Percentiles rank a stretch among this genome's conserved stretches.
Conservation (phyloP, 176 grass and related monocot genomes). For the Saccharum officinarum region DNA sequence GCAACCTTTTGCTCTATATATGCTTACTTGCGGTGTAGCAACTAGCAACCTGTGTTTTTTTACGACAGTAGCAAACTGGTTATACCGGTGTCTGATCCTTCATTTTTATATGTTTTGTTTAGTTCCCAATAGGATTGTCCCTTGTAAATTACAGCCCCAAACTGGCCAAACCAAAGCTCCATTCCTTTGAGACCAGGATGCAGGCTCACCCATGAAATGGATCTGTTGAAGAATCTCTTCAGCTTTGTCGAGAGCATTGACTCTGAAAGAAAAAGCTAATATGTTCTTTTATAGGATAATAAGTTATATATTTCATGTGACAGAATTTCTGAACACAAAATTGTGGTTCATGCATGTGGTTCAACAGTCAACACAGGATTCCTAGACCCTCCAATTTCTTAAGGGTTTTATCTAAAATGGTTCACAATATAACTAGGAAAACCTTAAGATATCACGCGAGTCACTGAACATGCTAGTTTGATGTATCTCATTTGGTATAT, state of each 20-base stretch:
- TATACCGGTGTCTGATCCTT: constrained; percentile 1
- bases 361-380: background rate
- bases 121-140: constrained; percentile 34
- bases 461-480: background rate
- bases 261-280: constrained; percentile 1
- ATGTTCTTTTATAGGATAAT: background rate
- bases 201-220: constrained; percentile 17
- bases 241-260: background rate
- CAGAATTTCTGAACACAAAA: background rate
- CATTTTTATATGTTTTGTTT: constrained; percentile 2
- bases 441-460: background rate
- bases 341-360: background rate
- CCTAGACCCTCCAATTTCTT: background rate
- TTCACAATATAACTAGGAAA: background rate
- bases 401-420: background rate
- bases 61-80: constrained; percentile 12
- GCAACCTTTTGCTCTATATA: background rate
- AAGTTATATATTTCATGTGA: background rate
- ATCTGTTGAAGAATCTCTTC: background rate
- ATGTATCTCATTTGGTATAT: background rate
- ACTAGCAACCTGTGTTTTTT: constrained; percentile 20
- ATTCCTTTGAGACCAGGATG: constrained; percentile 22
- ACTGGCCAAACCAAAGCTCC: background rate
- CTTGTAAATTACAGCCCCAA: constrained; percentile 38
- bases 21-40: constrained; percentile 20